Percentiles rank a stretch among this genome's conserved stretches.
Evolutionary conservation across 164 flowering plant species (phyloP).

Genomic region (Akebia trifoliata): DNA sequence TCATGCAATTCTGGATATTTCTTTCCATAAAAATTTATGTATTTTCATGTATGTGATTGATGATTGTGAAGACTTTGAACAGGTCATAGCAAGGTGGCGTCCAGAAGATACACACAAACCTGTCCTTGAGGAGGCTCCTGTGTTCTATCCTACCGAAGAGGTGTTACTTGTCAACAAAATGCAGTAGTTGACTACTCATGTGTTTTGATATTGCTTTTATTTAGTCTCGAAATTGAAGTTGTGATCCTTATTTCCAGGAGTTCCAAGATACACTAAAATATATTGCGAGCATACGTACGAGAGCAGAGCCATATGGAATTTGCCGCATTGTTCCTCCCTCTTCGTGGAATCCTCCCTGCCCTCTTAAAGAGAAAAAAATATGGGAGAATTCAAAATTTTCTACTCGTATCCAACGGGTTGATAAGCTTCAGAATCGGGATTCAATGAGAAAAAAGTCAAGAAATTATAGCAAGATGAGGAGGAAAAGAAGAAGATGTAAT

Average conservation of each 20-base stretch:
- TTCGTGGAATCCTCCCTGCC: conserved; percentile 91
- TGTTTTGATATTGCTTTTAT: neutral
- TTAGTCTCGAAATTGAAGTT: neutral
- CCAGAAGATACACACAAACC: conserved; percentile 72
- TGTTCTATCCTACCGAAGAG: conserved; percentile 93
- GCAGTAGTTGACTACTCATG: neutral
- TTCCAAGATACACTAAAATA: conserved; percentile 77
- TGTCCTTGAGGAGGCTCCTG: conserved; percentile 79
- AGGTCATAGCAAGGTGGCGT: conserved; percentile 88
- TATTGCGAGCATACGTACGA: conserved; percentile 60
- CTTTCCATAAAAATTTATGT: no score
- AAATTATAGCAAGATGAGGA: conserved; percentile 27
- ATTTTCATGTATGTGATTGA: conserved; percentile 7
- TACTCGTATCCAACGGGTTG: conserved; percentile 73
- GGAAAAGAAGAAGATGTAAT: conserved; percentile 56
- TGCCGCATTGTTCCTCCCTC: conserved; percentile 94
- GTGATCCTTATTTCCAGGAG: conserved; percentile 59
- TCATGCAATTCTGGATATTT: no score
- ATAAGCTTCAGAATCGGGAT: conserved; percentile 73
- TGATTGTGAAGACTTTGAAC: conserved; percentile 23
- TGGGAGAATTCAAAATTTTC: conserved; percentile 70
- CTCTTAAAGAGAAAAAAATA: conserved; percentile 47
- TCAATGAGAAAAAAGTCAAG: conserved; percentile 41
- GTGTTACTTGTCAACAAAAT: conserved; percentile 26
- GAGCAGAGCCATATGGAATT: conserved; percentile 83